phyloP scores from a whole-genome alignment of 768 basidiomycete genomes.

The Solioccasus polychromus region DNA sequence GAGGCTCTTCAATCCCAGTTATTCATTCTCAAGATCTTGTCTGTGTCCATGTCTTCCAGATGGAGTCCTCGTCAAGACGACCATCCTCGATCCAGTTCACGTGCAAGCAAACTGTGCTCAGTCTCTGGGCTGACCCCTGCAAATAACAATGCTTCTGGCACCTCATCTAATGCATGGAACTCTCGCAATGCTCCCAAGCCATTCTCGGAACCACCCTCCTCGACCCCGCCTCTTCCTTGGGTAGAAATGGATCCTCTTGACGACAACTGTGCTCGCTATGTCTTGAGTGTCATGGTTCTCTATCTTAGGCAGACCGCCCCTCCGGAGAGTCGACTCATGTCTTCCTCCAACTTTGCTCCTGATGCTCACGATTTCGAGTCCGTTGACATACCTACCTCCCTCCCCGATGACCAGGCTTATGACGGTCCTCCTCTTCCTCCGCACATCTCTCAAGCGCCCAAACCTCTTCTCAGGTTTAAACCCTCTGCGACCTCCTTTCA shows the following conservation, averaged over 20 bases:
- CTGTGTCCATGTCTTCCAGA: slow-evolving; percentile 73
- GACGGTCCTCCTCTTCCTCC: slow-evolving; percentile 33
- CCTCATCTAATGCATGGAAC: slow-evolving; percentile 25
- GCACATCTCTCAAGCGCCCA: slow-evolving; percentile 39
- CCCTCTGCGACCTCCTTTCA: slow-evolving; percentile 41
- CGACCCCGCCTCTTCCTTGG: slow-evolving; percentile 40
- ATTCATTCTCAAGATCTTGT: slow-evolving; percentile 78
- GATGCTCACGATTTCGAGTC: slow-evolving; percentile 71
- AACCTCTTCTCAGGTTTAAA: slow-evolving; percentile 32
- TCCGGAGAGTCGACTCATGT: slow-evolving; percentile 53
- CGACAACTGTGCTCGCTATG: slow-evolving; percentile 77
- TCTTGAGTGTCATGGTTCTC: slow-evolving; percentile 79
- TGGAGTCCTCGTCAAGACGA: slow-evolving; percentile 52
- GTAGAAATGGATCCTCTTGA: slow-evolving; percentile 73
- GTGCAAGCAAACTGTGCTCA: slow-evolving; percentile 37
- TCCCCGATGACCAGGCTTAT: slow-evolving; percentile 18
- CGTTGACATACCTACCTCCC: slow-evolving; percentile 37
- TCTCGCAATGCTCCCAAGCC: slow-evolving; percentile 34
- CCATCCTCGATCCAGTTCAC: slow-evolving; percentile 40
- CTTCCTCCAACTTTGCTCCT: slow-evolving; percentile 58
- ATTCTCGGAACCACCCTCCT: slow-evolving; percentile 39
- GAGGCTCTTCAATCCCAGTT: slow-evolving; percentile 85
- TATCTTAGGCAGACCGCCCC: slow-evolving; percentile 72
- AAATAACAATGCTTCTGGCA: slow-evolving; percentile 35
- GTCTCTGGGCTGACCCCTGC: slow-evolving; percentile 29